Base-by-base conservation (phyloP, 495 filamentous ascomycete genomes). In the Neurospora sp. region DNA sequence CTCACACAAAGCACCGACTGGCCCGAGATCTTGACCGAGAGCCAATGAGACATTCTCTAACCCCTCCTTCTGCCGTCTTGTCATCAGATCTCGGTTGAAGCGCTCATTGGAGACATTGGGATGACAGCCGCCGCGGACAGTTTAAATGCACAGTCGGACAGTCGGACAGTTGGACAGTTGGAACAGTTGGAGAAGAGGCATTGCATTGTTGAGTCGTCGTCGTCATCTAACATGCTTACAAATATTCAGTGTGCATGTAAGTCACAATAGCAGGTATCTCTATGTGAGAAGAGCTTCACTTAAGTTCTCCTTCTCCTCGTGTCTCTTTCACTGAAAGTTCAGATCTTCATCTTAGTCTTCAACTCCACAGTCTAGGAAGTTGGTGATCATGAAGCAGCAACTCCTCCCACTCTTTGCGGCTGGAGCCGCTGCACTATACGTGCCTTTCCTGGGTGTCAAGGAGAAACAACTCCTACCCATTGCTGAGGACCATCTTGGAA, bases 381-480 rank as follows among this genome's bases (percentile, higher is more conserved):
- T 37, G 23, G 7, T 62, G 27, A 77, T 71, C 4, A 83, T 83
- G 81, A 85, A 82, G 77, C 87, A 78, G 72, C 78, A 35, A 66
- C 27, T 73, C 73, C 84, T 74, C 41, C 44, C 91, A 7, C 75
- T 91, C 72, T 79, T 90, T 23, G 85, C 83, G 70, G 85, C 86
- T 18, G 73, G 88, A 10, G 82, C 83, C 72, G 79, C 86, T 37
- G 90, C 89, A 39, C 27, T 66, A 66, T 66, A 66, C 14, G 54
- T 66, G 54, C 54, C 54, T 31, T 35, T 66, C 3, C 54, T 66
- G 14, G 54, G 54, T 9, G 54, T 37, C 12, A 66, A 66, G 27
- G 54, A 66, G 27, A 35, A 66, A 66, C 54, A 66, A 35, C 82
- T 93, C 74, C 86, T 92, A 42, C 82, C 91, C 69, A 89, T 89